Evolutionary conservation across 2,329 filamentous ascomycete species (phyloP).

Genomic region (Knoxdaviesia proteae): DNA sequence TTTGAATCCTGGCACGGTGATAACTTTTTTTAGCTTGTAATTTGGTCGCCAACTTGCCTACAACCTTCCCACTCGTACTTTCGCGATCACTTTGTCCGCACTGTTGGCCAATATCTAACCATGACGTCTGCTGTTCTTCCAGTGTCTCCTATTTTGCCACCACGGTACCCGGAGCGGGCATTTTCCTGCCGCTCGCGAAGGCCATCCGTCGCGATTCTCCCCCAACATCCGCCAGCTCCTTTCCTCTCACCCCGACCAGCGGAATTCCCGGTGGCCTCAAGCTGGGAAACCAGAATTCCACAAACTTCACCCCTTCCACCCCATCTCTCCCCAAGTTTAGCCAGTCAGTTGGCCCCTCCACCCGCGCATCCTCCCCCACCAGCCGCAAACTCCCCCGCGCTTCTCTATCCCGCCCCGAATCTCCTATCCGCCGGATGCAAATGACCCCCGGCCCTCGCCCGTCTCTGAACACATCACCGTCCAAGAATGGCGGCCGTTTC

Average conservation of each 20-base stretch:
- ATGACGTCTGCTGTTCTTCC: conserved; percentile 1
- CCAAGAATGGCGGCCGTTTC: conserved; percentile 23
- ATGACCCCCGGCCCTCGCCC: conserved; percentile 38
- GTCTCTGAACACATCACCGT: conserved; percentile 31
- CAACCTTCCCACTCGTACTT: too few relatives aligned
- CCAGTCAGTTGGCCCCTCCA: conserved; percentile 57
- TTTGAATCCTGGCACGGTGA: neutral
- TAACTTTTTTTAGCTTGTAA: too few relatives aligned
- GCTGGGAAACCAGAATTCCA: conserved; percentile 33
- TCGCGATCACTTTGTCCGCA: too few relatives aligned
- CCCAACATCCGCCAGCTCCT: conserved; percentile 26
- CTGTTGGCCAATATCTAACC: conserved; percentile 2
- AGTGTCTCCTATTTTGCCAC: conserved; percentile 67
- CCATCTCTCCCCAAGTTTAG: conserved; percentile 61
- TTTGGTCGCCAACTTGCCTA: too few relatives aligned
- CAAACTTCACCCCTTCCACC: conserved; percentile 41
- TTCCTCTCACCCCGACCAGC: conserved; percentile 49
- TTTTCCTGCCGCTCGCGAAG: conserved; percentile 78
- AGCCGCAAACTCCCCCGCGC: conserved; percentile 38
- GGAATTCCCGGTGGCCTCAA: conserved; percentile 34
- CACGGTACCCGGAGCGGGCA: conserved; percentile 58
- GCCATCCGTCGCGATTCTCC: conserved; percentile 46
- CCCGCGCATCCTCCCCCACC: conserved; percentile 48
- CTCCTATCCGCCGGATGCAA: conserved; percentile 52
- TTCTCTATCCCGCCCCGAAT: conserved; percentile 74